Evolutionary conservation across 257 asterid species (phyloP), one percentile per base, ranked within the genome.

Genomic region (Solanum bukasovii): DNA sequence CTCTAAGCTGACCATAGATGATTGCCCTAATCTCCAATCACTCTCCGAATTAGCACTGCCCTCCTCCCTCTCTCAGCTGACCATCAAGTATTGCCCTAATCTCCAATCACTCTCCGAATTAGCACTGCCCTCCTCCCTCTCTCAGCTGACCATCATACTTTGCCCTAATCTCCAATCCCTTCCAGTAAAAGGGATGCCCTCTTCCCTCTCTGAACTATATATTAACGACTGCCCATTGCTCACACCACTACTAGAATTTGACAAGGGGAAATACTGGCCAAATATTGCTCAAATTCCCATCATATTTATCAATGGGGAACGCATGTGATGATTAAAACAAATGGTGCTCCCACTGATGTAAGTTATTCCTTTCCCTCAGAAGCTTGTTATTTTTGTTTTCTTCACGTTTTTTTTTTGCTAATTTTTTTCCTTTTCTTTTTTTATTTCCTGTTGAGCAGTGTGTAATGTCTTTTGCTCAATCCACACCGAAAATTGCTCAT

Each of bases 1-100:
- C 67, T 59, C 81, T 23, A 0, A 20, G 2, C 4, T 59, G 67
- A 0, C 0, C 1, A 35, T 74, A 20, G 29, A 0, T 0, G 0
- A 3, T 2, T 74, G 83, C 18, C 10, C 5, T 12, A 5, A n/a
- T 4, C 63, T 88, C 52, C 3, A 35, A 37, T 84, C 78, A 3
- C 61, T 34, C 8, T 77, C 84, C 1, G 75, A 13, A 52, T 21
- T 6, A 42, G 27, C 37, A 13, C 11, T 83, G 8, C 85, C 52
- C 7, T 7, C 87, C 21, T 87, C 89, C 63, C 61, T 40, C 44
- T 40, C 44, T 40, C 0, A 40, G 0, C 44, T 40, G 4, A 0
- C 0, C 12, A 40, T 40, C 44, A 0, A 0, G 4, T 0, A 40
- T 0, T 40, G 44, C 44, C 12, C 0, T 40, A 40, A 40, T 9